Evolutionary conservation across 2,329 filamentous ascomycete species (phyloP).

Genomic region (Pseudocercospora eumusae): DNA sequence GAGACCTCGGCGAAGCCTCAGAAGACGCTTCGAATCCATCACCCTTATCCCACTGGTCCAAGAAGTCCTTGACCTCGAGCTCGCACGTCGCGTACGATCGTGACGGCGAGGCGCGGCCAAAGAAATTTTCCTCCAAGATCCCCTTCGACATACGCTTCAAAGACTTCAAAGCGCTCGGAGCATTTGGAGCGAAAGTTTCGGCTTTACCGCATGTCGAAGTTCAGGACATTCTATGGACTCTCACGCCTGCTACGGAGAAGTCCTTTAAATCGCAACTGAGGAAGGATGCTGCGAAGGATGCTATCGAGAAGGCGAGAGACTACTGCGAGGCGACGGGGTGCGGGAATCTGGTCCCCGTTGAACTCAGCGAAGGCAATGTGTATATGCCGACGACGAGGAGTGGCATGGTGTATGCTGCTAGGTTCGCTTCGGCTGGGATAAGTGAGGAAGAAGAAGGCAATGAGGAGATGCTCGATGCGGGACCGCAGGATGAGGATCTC

Average conservation of each 20-base stretch:
- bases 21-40: conserved; percentile 21
- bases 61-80: conserved; percentile 29
- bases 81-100: conserved; percentile 21
- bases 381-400: not conserved
- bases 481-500: conserved; percentile 18
- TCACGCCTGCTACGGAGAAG: conserved; percentile 28
- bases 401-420: not conserved
- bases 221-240: conserved; percentile 23
- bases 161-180: conserved; percentile 29
- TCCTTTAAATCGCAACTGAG: conserved; percentile 25
- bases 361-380: conserved; percentile 24
- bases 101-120: conserved; percentile 15
- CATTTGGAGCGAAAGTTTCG: conserved; percentile 26
- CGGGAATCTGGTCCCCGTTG: conserved; percentile 22
- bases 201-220: conserved; percentile 26
- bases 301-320: conserved; percentile 28
- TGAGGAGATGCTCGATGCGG: conserved; percentile 14
- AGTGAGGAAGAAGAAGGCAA: not conserved
- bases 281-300: conserved; percentile 28
- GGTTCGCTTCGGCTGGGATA: not conserved
- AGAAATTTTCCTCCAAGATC: conserved; percentile 24
- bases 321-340: conserved; percentile 30
- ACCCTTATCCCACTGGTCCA: conserved; percentile 31
- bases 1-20: conserved; percentile 17
- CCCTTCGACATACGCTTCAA: conserved; percentile 33